phyloP scores from a whole-genome alignment of 2,329 filamentous ascomycete genomes.

The Knufia petricola region DNA sequence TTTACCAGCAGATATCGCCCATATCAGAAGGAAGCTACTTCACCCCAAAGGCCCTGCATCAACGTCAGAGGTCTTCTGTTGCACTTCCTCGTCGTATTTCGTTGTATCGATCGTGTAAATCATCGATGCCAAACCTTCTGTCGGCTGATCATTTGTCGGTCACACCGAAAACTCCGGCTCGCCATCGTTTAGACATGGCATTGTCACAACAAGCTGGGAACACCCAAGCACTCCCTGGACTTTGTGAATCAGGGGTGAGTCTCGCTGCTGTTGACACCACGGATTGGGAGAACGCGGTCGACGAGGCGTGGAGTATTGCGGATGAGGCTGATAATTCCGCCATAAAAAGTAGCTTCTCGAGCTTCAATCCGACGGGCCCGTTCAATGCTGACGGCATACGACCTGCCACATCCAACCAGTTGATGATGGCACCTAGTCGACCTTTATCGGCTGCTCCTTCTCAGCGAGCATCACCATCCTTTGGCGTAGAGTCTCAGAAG shows the following conservation, averaged over 20 bases:
- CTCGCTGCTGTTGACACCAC: constrained; percentile 16
- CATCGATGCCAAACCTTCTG: constrained; percentile 7
- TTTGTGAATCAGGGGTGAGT: constrained; percentile 12
- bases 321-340: constrained; percentile 12
- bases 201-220: constrained; percentile 1
- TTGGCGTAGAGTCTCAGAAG: not conserved
- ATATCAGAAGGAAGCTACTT: not conserved
- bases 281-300: constrained; percentile 23
- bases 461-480: not conserved
- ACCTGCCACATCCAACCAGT: constrained; percentile 17
- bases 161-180: not conserved
- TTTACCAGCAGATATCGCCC: constrained; percentile 9
- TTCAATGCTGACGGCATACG: constrained; percentile 7
- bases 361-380: not conserved
- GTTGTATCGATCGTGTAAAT: not conserved
- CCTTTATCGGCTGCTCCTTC: not conserved
- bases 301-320: constrained; percentile 22
- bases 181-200: constrained; percentile 5
- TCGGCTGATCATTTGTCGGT: not conserved
- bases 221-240: constrained; percentile 5
- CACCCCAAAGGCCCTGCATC: not conserved
- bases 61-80: constrained; percentile 5
- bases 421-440: constrained; percentile 14
- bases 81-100: not conserved
- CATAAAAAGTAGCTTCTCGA: not conserved